phyloP scores from a whole-genome alignment of 768 basidiomycete genomes.

The Aureoboletus auriporus region DNA sequence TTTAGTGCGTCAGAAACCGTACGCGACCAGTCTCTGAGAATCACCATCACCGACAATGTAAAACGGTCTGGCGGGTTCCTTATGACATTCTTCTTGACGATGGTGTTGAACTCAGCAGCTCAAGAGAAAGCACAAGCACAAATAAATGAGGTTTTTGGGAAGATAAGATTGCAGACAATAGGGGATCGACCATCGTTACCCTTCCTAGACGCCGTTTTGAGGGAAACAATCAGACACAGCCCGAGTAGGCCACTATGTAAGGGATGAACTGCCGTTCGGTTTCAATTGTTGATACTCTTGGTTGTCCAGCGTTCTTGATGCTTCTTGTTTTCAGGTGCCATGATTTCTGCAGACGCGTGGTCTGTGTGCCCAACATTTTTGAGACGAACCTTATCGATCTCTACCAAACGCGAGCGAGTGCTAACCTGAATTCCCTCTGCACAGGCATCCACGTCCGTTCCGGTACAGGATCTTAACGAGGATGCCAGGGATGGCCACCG shows the following conservation, averaged over 20 bases:
- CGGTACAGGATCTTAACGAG: not conserved
- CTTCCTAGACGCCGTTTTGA: constrained; percentile 35
- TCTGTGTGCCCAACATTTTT: not conserved
- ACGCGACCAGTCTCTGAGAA: not conserved
- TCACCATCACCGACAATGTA: not conserved
- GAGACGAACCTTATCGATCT: no score
- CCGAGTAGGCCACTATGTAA: constrained; percentile 13
- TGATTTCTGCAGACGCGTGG: not conserved
- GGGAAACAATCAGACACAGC: constrained; percentile 21
- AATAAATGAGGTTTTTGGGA: constrained; percentile 19
- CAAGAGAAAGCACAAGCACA: constrained; percentile 16
- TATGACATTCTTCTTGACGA: constrained; percentile 11
- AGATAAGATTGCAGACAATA: constrained; percentile 14
- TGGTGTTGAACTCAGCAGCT: constrained; percentile 13
- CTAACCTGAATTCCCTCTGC: not conserved
- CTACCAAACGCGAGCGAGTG: not conserved
- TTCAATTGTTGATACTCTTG: not conserved
- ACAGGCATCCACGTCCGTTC: not conserved
- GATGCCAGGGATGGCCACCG: not conserved
- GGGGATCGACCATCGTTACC: constrained; percentile 24
- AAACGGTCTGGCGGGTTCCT: constrained; percentile 8
- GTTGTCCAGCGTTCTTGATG: constrained; percentile 2
- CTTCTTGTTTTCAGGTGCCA: not conserved
- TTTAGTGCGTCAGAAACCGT: constrained; percentile 15
- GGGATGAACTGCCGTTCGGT: not conserved